phyloP scores from a whole-genome alignment of 78 protist genomes.

The Dictyostelium firmibasis region DNA sequence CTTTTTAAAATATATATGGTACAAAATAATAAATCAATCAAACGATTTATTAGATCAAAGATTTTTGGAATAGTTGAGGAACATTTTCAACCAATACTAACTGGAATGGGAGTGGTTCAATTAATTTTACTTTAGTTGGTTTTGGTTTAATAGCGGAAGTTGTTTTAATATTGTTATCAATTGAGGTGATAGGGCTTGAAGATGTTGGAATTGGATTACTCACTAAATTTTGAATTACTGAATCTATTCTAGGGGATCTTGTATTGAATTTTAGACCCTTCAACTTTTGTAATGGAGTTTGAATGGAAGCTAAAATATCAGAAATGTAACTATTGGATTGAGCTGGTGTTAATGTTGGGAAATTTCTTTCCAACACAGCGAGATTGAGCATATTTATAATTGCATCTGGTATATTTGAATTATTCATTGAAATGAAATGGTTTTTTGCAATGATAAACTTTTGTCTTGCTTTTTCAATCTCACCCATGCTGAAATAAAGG shows the following conservation, averaged over 20 bases:
- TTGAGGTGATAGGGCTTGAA: background rate
- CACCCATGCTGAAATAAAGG: background rate
- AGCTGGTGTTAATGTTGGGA: background rate
- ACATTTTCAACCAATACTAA: background rate
- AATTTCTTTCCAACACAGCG: background rate
- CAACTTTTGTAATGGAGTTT: background rate
- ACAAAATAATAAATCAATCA: background rate
- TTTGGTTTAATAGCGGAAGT: background rate
- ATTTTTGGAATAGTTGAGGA: background rate
- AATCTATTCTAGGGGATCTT: background rate
- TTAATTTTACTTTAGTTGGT: background rate
- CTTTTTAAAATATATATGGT: background rate
- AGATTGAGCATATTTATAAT: slow-evolving; percentile 28
- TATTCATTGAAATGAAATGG: slow-evolving; percentile 2
- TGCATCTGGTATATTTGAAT: slow-evolving; percentile 32
- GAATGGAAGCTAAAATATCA: background rate
- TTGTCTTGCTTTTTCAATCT: background rate
- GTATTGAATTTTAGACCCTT: background rate
- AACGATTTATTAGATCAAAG: background rate
- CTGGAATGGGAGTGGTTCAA: slow-evolving; percentile 15
- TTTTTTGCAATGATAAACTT: slow-evolving; percentile 15
- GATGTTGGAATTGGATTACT: background rate
- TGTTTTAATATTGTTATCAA: background rate
- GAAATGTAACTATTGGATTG: background rate
- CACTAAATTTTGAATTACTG: background rate